Conservation (phyloP, 331 rosid species). For the Malus hybrid region DNA sequence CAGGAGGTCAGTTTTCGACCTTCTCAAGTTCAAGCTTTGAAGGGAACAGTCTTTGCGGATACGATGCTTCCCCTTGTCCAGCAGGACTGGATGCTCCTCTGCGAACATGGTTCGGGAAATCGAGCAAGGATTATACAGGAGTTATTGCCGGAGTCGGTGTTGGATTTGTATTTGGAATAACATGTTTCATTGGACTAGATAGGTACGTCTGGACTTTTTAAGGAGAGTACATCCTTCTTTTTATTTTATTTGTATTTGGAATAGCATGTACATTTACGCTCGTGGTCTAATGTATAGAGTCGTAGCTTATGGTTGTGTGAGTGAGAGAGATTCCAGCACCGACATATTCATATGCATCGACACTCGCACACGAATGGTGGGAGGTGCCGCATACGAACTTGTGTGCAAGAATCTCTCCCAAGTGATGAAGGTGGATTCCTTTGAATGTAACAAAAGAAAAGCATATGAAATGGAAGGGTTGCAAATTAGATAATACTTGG, state of each 20-base stretch:
- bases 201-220: not conserved
- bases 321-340: too few species aligned
- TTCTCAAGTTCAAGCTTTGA: conserved; percentile 27
- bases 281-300: too few species aligned
- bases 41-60: conserved; percentile 6
- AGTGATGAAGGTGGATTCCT: too few species aligned
- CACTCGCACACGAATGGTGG: too few species aligned
- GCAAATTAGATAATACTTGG: too few species aligned
- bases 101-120: not conserved
- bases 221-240: not conserved
- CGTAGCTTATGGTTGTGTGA: too few species aligned
- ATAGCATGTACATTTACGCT: too few species aligned
- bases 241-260: not conserved
- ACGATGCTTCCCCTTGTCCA: not conserved
- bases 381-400: too few species aligned
- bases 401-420: too few species aligned
- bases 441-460: too few species aligned
- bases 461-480: too few species aligned
- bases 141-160: not conserved
- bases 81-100: not conserved
- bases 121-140: not conserved
- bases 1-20: conserved; percentile 20
- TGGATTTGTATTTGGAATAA: not conserved
- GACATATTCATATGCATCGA: too few species aligned
- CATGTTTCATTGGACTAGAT: not conserved